Evolutionary conservation across 2,329 filamentous ascomycete genomes (phyloP), one percentile per base, ranked within the genome.

Genomic region (Acrocalymma vagum): DNA sequence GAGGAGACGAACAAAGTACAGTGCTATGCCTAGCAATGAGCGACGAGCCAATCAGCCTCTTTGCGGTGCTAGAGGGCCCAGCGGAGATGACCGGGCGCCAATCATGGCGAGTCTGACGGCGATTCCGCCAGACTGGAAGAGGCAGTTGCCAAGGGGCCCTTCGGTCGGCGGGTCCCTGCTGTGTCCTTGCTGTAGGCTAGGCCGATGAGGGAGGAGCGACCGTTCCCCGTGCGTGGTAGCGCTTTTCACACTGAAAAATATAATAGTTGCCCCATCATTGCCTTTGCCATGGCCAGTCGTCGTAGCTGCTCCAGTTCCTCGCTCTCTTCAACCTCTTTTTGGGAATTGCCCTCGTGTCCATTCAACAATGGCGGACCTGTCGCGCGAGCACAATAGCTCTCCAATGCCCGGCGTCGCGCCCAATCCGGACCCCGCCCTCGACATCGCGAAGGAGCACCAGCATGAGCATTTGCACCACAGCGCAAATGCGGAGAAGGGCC

Each of bases 401-500:
- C 56, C 62, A 20, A 62, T 64, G 63, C 53, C 56, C 2, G 59
- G 63, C 27, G 63, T 71, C 18, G 45, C 45, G 20, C 51, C 31
- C 50, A 71, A 69, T 45, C 37, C 52, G 17, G 69, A 71, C 51
- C 68, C 67, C 23, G 69, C 67, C 9, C 65, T 72, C 23, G 61
- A 72, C 42, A 51, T 66, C 39, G 48, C 58, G 9, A 58, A 52
- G 27, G 69, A 72, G 57, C 70, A 72, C 48, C 51, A 67, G 37
- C 69, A 72, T 47, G 42, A 45, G 25, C 70, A 71, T 51, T 53
- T 71, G 27, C 68, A 72, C 55, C 70, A 72, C 54, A 58, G 59
- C 33, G 51, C 59, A 11, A 45, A 46, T 31, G 67, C 65, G 8
- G 60, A 55, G 31, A 58, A 62, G 36, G 55, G 51, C 25, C 42